Base-by-base conservation (phyloP, 345 rosid species). In the Passiflora organensis region DNA sequence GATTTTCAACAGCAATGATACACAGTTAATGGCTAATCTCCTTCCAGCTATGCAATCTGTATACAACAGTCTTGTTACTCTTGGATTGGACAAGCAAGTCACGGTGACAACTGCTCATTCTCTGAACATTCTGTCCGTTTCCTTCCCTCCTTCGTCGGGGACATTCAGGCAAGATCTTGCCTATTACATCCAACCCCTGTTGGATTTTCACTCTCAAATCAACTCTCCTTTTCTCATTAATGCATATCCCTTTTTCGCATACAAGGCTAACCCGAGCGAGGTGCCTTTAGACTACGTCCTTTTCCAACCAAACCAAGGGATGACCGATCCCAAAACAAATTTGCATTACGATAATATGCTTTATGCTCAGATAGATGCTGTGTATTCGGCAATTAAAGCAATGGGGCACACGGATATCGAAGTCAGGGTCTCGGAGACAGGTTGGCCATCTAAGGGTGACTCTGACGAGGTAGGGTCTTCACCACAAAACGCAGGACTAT, bases 61-160 rank as follows among this genome's bases (percentile, higher is more conserved):
- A 32, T n/a, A n/a, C n/a, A n/a, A n/a, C n/a, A n/a, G n/a, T n/a
- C n/a, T 28, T 2, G 8, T 8, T 28, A 28, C 34, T 2, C 3
- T 28, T 2, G 34, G 8, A 28, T 28, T 28, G 5, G 8, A 2
- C 34, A 28, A 28, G 3, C 34, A 28, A 28, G 1, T 6, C 66
- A 90, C n/a, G 97, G 87, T 87, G 4, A 74, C 98, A 48, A 83
- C 93, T 1, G 80, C 96, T 11, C 86, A 91, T 39, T 72, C 96
- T 18, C 83, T 85, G 0, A 76, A 78, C 8, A 55, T 77, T 16
- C 57, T 80, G 2, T 19, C 51, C 10, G 24, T 18, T 21, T 65
- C 82, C 2, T 72, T 57, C 18, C 71, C 75, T 24, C 96, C 98
- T 32, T 87, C 96, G 64, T 19, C 43, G 0, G 84, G 79, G 37